Evolutionary conservation across 192 early-diverging fungal genomes (phyloP).

Genomic region (Rhizophlyctis rosea): DNA sequence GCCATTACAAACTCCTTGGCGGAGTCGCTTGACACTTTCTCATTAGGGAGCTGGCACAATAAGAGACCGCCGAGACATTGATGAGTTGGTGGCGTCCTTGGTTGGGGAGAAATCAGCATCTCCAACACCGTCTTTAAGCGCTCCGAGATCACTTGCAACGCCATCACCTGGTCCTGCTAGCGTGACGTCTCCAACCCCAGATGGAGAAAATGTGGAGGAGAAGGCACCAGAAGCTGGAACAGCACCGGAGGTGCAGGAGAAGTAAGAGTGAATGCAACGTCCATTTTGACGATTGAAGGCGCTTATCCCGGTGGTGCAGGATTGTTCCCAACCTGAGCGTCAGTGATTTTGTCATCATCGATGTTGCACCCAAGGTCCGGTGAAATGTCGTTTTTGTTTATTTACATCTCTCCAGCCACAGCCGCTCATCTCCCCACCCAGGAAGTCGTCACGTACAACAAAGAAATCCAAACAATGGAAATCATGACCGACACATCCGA

Average conservation of each 20-base stretch:
- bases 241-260: conserved; percentile 1
- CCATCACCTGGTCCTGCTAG: background rate
- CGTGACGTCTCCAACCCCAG: conserved; percentile 1
- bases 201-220: background rate
- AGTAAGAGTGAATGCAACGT: background rate
- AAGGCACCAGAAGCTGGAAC: background rate
- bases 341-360: conserved; percentile 76
- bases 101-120: conserved; percentile 64
- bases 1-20: background rate
- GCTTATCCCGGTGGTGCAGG: too few relatives aligned
- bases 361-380: conserved; percentile 77
- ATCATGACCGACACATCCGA: conserved; percentile 31
- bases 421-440: too few relatives aligned
- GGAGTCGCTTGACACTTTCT: background rate
- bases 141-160: background rate
- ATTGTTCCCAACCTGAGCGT: too few relatives aligned
- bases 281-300: too few relatives aligned
- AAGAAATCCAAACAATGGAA: conserved; percentile 62
- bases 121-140: conserved; percentile 8
- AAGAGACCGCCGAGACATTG: conserved; percentile 61
- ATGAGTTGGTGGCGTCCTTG: conserved; percentile 82
- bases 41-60: conserved; percentile 25
- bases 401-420: too few relatives aligned
- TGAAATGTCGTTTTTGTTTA: too few relatives aligned
- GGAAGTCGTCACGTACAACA: conserved; percentile 85